A percentile compares a stretch with the other conserved stretches of the same genome.
phyloP scores from a whole-genome alignment of 1,284 basidiomycete species.

The Vanrija sp. region DNA sequence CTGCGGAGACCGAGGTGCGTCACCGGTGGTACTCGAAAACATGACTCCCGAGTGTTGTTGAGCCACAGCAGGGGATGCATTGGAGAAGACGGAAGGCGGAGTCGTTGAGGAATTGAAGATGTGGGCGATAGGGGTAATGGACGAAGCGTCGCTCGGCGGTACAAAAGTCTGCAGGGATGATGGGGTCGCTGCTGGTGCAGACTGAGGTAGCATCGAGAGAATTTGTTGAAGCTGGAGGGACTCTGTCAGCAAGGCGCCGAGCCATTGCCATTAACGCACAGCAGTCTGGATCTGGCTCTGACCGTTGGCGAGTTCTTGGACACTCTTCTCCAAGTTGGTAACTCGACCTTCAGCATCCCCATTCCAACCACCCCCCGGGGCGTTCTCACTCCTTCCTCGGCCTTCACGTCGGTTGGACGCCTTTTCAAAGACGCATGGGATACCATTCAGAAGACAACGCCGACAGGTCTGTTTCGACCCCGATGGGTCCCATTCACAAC shows the following conservation, averaged over 20 bases:
- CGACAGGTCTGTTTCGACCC: slow-evolving; percentile 55
- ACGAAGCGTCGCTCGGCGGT: slow-evolving; percentile 14
- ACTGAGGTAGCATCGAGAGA: slow-evolving; percentile 34
- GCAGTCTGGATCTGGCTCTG: slow-evolving; percentile 46
- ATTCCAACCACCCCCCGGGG: slow-evolving; percentile 33
- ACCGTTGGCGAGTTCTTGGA: slow-evolving; percentile 36
- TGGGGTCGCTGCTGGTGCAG: slow-evolving; percentile 11
- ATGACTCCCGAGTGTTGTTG: neutral
- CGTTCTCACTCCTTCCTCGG: slow-evolving; percentile 56
- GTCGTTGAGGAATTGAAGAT: slow-evolving; percentile 34
- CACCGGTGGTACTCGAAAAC: neutral
- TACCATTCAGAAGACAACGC: slow-evolving; percentile 78
- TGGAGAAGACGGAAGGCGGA: slow-evolving; percentile 23
- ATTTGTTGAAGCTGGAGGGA: slow-evolving; percentile 40
- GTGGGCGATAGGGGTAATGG: slow-evolving; percentile 27
- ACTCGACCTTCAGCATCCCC: slow-evolving; percentile 56
- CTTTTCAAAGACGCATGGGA: slow-evolving; percentile 84
- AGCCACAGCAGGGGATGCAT: slow-evolving; percentile 1
- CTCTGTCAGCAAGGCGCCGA: neutral
- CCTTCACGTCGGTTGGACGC: slow-evolving; percentile 50
- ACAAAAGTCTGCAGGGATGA: slow-evolving; percentile 19
- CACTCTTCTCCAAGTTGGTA: slow-evolving; percentile 36
- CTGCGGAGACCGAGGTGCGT: slow-evolving; percentile 25
- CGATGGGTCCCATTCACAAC: slow-evolving; percentile 72
- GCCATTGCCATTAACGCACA: slow-evolving; percentile 12